Percentiles rank a stretch among this genome's conserved stretches.
These are phyloP conservation scores for Fonsecaea multimorphosa DNA, from an alignment of 2,329 filamentous ascomycete genomes.

Conservation along the genomic window DNA sequence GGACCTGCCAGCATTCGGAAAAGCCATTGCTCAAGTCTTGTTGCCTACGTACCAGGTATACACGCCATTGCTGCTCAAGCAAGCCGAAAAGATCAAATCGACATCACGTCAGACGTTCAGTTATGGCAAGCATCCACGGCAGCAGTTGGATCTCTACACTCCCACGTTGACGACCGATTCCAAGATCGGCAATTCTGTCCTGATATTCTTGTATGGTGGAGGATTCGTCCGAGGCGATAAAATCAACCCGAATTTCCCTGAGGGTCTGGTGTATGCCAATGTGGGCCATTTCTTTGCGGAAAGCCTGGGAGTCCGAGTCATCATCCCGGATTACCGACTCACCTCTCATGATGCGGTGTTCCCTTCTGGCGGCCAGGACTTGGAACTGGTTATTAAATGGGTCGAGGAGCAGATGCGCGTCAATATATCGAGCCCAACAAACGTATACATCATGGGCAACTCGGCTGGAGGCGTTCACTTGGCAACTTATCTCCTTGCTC, in stretches of 20 bases:
- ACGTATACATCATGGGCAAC: slow-evolving; percentile 50
- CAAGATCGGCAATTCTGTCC: slow-evolving; percentile 44
- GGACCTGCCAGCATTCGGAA: slow-evolving; percentile 15
- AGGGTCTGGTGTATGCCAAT: slow-evolving; percentile 44
- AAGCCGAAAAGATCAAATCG: slow-evolving; percentile 20
- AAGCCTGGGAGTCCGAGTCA: slow-evolving; percentile 44
- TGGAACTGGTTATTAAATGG: slow-evolving; percentile 48
- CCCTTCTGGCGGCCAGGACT: slow-evolving; percentile 51
- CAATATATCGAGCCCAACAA: slow-evolving; percentile 40
- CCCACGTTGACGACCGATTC: slow-evolving; percentile 45
- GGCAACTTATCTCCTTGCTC: slow-evolving; percentile 46
- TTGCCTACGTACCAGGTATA: slow-evolving; percentile 26
- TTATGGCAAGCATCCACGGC: slow-evolving; percentile 45
- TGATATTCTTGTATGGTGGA: slow-evolving; percentile 53
- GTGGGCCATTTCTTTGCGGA: slow-evolving; percentile 50
- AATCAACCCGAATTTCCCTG: slow-evolving; percentile 41
- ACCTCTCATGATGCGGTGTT: slow-evolving; percentile 49
- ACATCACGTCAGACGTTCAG: slow-evolving; percentile 19
- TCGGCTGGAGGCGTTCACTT: slow-evolving; percentile 51
- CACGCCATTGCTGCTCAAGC: slow-evolving; percentile 21
- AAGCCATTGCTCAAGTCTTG: slow-evolving; percentile 9
- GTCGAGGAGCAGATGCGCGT: slow-evolving; percentile 37
- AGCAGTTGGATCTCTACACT: slow-evolving; percentile 50
- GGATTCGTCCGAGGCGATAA: slow-evolving; percentile 47
- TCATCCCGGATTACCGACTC: slow-evolving; percentile 51